phyloP scores from a whole-genome alignment of 345 rosid species.

The Syzygium aqueum region DNA sequence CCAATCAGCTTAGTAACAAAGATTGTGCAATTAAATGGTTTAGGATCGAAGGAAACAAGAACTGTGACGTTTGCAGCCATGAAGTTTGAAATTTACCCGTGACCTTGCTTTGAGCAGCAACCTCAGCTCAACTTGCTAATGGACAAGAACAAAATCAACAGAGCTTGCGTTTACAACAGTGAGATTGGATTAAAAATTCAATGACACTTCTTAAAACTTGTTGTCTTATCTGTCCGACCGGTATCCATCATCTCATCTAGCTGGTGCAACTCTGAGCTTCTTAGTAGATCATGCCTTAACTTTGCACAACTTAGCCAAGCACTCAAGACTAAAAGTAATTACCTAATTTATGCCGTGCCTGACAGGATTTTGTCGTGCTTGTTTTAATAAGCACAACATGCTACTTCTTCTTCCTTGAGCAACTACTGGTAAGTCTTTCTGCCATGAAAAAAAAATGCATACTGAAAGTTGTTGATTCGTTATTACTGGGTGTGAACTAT shows the following conservation, averaged over 20 bases:
- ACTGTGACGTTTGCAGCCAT: slow-evolving; percentile 77
- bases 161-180: slow-evolving; percentile 26
- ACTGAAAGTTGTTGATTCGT: neutral
- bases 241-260: neutral
- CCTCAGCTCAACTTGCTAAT: slow-evolving; percentile 30
- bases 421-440: slow-evolving; percentile 59
- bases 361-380: slow-evolving; percentile 93
- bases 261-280: neutral
- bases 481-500: no score
- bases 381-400: slow-evolving; percentile 79
- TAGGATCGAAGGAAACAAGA: slow-evolving; percentile 68
- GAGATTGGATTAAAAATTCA: slow-evolving; percentile 27
- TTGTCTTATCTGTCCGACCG: neutral
- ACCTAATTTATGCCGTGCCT: slow-evolving; percentile 48
- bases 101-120: slow-evolving; percentile 57
- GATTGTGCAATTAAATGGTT: slow-evolving; percentile 91
- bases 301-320: neutral
- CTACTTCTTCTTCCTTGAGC: slow-evolving; percentile 97
- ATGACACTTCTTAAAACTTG: neutral
- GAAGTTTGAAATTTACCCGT: slow-evolving; percentile 90
- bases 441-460: neutral
- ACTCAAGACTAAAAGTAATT: neutral
- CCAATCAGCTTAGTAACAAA: no score
- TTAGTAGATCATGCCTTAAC: neutral
- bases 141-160: slow-evolving; percentile 44